Conservation (phyloP, 495 filamentous ascomycete genomes). For the Cercophora newfieldiana region DNA sequence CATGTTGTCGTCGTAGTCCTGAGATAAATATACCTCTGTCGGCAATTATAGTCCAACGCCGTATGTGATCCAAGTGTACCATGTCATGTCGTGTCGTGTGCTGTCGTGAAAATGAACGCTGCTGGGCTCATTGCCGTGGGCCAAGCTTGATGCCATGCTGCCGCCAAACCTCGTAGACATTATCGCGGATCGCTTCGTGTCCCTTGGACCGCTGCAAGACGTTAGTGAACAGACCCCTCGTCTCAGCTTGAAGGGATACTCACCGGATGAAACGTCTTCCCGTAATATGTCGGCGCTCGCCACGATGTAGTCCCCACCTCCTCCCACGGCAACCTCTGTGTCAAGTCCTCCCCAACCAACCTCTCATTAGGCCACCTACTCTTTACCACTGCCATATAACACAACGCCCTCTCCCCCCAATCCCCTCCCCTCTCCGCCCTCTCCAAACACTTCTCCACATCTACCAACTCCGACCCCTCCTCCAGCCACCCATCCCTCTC, state of each 20-base stretch:
- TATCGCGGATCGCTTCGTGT: constrained; percentile 37
- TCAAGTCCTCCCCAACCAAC: constrained; percentile 18
- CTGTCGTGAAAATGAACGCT: neutral
- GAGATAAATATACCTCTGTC: neutral
- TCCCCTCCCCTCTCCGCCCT: constrained; percentile 33
- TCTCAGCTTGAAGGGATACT: neutral
- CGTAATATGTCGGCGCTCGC: constrained; percentile 47
- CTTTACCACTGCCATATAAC: constrained; percentile 43
- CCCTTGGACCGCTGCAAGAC: constrained; percentile 31
- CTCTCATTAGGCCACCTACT: constrained; percentile 31
- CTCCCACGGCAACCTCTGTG: constrained; percentile 13
- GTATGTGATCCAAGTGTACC: neutral
- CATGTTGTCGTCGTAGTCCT: neutral
- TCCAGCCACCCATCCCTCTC: constrained; percentile 11
- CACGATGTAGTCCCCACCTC: constrained; percentile 38
- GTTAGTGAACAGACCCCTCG: neutral
- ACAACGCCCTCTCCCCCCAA: constrained; percentile 42
- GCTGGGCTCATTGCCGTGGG: neutral
- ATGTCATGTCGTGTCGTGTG: neutral
- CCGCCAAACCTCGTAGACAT: constrained; percentile 39
- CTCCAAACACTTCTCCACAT: constrained; percentile 33
- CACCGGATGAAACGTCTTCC: constrained; percentile 48
- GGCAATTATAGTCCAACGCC: neutral
- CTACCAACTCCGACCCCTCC: constrained; percentile 31
- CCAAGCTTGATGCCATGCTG: constrained; percentile 11